phyloP scores from a whole-genome alignment of 176 grass and related monocot species.

The Tuctoria greenei region DNA sequence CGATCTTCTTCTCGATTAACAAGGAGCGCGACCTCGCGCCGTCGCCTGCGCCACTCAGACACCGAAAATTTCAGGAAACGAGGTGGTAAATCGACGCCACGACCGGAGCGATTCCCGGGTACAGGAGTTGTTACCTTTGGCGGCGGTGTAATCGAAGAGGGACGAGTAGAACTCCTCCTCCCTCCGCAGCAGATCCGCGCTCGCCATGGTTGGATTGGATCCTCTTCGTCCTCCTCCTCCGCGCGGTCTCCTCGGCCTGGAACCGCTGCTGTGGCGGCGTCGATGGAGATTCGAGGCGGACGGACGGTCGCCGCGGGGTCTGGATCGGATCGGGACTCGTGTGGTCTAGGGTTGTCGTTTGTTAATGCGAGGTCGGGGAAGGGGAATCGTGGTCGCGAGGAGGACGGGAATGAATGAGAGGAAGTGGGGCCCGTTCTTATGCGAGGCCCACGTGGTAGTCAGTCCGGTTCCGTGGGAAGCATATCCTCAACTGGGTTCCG shows the following conservation, averaged over 20 bases:
- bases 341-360: constrained; percentile 19
- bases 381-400: constrained; percentile 15
- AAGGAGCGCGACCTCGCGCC: constrained; percentile 53
- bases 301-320: not conserved
- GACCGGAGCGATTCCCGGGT: not conserved
- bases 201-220: constrained; percentile 57
- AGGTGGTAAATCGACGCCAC: not conserved
- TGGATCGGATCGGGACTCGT: not conserved
- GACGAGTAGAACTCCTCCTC: constrained; percentile 76
- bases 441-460: not conserved
- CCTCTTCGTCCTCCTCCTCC: too few relatives aligned
- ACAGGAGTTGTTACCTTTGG: constrained; percentile 51
- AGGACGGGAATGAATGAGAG: not conserved
- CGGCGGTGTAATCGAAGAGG: constrained; percentile 64
- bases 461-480: not conserved
- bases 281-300: not conserved
- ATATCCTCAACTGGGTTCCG: too few relatives aligned
- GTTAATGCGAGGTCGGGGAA: constrained; percentile 4
- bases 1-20: constrained; percentile 85
- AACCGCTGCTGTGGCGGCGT: not conserved
- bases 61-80: not conserved
- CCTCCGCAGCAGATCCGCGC: constrained; percentile 63
- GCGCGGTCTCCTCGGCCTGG: not conserved
- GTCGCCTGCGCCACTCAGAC: constrained; percentile 37
- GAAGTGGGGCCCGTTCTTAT: not conserved